Evolutionary conservation across 495 filamentous ascomycete species (phyloP).

Genomic region (Aspergillus funiculosus): DNA sequence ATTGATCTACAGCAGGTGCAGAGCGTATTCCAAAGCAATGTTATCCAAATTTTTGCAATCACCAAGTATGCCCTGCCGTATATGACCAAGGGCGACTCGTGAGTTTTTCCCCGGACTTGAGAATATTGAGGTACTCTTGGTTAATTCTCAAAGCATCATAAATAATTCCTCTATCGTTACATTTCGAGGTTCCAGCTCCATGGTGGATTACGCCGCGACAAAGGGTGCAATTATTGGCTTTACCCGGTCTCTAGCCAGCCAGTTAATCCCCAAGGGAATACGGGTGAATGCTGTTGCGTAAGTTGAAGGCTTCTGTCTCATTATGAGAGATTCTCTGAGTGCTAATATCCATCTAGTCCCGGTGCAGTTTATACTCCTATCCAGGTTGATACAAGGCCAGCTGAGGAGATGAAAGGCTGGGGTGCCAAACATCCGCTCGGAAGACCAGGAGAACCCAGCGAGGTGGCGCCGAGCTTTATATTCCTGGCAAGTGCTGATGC

Average conservation of each 20-base stretch:
- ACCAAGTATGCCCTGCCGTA: conserved; percentile 55
- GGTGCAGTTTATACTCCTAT: conserved; percentile 57
- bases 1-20: conserved; percentile 49
- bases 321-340: neutral
- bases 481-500: conserved; percentile 54
- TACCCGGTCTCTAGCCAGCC: conserved; percentile 50
- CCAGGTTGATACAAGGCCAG: conserved; percentile 43
- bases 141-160: conserved; percentile 45
- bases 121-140: too few species aligned
- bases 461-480: conserved; percentile 58
- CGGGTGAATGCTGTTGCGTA: conserved; percentile 57
- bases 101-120: neutral
- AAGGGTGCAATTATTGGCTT: conserved; percentile 60
- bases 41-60: conserved; percentile 58
- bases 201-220: conserved; percentile 57
- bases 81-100: conserved; percentile 48
- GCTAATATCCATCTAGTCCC: conserved; percentile 27
- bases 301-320: conserved; percentile 25
- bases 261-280: conserved; percentile 55
- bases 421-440: conserved; percentile 36
- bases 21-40: conserved; percentile 52
- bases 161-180: conserved; percentile 53
- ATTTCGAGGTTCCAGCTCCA: conserved; percentile 46
- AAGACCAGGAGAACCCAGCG: conserved; percentile 53
- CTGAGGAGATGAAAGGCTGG: conserved; percentile 50